Conservation (phyloP, 2,329 filamentous ascomycete species). For the Apiospora pterosperma region DNA sequence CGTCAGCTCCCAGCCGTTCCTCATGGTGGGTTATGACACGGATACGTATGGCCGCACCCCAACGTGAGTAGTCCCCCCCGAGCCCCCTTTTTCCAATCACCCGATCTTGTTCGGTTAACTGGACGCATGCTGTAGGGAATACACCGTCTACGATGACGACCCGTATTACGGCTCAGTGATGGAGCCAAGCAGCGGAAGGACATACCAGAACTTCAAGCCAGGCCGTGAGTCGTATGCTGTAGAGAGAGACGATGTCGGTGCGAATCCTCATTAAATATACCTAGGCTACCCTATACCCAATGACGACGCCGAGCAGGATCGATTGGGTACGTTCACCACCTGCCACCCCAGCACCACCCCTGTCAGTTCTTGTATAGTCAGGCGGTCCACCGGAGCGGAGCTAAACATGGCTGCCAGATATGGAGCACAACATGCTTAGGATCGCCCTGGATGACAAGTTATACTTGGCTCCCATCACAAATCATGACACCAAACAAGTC, state of each 20-base stretch:
- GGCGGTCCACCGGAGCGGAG: neutral
- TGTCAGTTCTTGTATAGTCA: neutral
- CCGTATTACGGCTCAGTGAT: neutral
- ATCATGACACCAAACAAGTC: neutral
- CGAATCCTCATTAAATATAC: neutral
- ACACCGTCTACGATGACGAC: neutral
- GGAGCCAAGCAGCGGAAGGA: neutral
- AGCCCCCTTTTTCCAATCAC: too few relatives aligned
- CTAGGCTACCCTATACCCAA: neutral
- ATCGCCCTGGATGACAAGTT: neutral
- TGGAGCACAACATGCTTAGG: neutral
- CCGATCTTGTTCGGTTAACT: neutral
- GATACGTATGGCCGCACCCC: neutral
- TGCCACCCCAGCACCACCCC: neutral
- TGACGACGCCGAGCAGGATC: neutral
- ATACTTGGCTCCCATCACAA: neutral
- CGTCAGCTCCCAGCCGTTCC: neutral
- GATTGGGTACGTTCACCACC: neutral
- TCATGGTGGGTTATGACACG: neutral
- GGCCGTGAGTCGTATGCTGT: neutral
- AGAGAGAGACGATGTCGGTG: neutral
- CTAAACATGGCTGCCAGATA: neutral
- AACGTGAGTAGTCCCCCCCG: neutral
- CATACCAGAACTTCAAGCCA: slow-evolving; percentile 1
- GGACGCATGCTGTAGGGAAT: neutral